phyloP scores from a whole-genome alignment of 208 protist species.

The Acanthamoeba castellanii region DNA sequence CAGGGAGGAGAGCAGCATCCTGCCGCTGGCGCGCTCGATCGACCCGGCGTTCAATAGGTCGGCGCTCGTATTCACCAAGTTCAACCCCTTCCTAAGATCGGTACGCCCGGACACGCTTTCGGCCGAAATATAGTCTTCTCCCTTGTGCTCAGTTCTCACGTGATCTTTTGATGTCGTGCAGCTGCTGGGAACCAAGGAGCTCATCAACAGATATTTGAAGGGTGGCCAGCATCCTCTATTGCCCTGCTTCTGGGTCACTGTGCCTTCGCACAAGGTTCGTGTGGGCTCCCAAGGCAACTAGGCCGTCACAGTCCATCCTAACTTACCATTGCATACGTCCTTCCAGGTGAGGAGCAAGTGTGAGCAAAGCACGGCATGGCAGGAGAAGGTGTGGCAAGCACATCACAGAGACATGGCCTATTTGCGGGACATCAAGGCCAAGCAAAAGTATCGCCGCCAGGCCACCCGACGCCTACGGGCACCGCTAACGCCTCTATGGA shows the following conservation, averaged over 20 bases:
- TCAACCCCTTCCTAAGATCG: constrained; percentile 4
- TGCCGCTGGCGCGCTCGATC: constrained; percentile 25
- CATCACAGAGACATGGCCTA: constrained; percentile 24
- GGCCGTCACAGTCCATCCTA: not conserved
- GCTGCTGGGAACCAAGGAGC: constrained; percentile 46
- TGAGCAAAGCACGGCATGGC: not conserved
- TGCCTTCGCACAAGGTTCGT: constrained; percentile 51
- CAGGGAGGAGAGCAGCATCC: constrained; percentile 46
- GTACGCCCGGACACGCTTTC: not conserved
- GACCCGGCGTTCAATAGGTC: constrained; percentile 58
- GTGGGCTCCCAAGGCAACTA: not conserved
- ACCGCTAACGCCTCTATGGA: not conserved
- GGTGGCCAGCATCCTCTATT: constrained; percentile 44
- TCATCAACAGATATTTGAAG: constrained; percentile 60
- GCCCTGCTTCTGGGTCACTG: constrained; percentile 68
- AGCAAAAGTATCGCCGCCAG: not conserved
- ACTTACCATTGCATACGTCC: no score
- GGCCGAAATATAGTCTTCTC: not conserved
- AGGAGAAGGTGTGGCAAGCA: constrained; percentile 47
- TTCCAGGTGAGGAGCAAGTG: constrained; percentile 37
- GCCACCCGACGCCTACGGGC: not conserved
- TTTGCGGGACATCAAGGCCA: constrained; percentile 23
- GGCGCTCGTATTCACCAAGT: constrained; percentile 46
- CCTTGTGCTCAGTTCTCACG: not conserved
- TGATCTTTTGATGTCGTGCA: not conserved